These are phyloP conservation scores for Tetrahymena elliotti DNA, from an alignment of 73 alveolate genomes.

Conservation along the genomic window DNA sequence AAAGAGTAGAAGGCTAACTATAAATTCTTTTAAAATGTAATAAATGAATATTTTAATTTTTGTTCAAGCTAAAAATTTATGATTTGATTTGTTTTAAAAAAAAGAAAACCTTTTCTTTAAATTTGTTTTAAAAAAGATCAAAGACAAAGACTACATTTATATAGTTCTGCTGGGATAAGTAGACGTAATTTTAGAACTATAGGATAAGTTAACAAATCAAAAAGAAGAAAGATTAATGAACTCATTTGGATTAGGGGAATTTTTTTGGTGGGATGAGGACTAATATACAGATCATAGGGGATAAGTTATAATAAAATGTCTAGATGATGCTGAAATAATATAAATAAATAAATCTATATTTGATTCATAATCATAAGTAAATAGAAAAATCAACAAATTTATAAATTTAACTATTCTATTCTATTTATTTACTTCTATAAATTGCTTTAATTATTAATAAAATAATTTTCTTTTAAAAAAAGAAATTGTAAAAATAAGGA, in stretches of 20 bases:
- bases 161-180: not conserved
- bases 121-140: too few species aligned
- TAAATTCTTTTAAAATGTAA: not conserved
- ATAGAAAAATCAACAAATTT: not conserved
- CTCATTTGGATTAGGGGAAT: not conserved
- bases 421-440: not conserved
- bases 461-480: not conserved
- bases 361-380: not conserved
- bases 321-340: not conserved
- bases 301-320: not conserved
- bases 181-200: not conserved
- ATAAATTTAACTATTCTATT: not conserved
- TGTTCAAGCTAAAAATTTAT: not conserved
- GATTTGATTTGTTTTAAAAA: not conserved
- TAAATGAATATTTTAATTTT: not conserved
- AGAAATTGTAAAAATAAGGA: not conserved
- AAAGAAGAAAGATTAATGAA: not conserved
- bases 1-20: not conserved
- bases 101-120: too few species aligned
- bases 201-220: not conserved
- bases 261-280: not conserved
- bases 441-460: not conserved
- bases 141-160: not conserved
- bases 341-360: not conserved
- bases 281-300: not conserved